Evolutionary conservation across 805 yeast genomes (phyloP), one percentile per base, ranked within the genome.

Genomic region (Wickerhamiella sergipiensis): DNA sequence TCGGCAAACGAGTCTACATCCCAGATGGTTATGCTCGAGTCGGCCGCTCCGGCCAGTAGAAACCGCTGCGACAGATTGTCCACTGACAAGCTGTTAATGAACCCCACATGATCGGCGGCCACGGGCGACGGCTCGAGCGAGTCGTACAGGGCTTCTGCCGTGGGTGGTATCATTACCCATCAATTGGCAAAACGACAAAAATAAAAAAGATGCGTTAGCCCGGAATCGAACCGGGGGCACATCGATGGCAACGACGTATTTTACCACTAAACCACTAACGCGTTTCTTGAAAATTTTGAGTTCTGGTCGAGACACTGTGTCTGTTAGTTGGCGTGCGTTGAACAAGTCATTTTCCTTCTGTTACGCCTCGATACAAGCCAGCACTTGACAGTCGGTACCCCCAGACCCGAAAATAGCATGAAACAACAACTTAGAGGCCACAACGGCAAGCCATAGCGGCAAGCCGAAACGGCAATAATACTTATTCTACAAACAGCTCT

Each of bases 11-110:
- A 62, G 22, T 68, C 62, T 21, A 79, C 55, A 53, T 81, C 84
- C 88, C 90, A 85, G 24, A 85, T 53, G 50, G 77, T 77, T 13
- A 85, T 69, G 2, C 79, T 70, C 1, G 85, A 77, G 60, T 85
- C 90, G 1, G 85, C 85, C 18, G 84, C 78, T 1, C 89, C 95
- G 26, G 87, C 78, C 6, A 85, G 64, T 55, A 85, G 57, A 53
- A 64, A 80, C 51, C 75, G 67, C 46, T 67, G 61, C 4, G 71
- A 71, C 2, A 62, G 59, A 7, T 59, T 56, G 50, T 85, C 92
- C 17, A 83, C 57, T 1, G 80, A 74, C 5, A 85, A 63, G 2
- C 81, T 66, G 56, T 82, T 83, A 22, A 85, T 77, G 1, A 85
- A 78, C 4, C 71, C 71, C 7, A 50, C 50, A 47, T 65, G 67